phyloP scores from a whole-genome alignment of 2,329 filamentous ascomycete species.

The Diplodia intermedia region DNA sequence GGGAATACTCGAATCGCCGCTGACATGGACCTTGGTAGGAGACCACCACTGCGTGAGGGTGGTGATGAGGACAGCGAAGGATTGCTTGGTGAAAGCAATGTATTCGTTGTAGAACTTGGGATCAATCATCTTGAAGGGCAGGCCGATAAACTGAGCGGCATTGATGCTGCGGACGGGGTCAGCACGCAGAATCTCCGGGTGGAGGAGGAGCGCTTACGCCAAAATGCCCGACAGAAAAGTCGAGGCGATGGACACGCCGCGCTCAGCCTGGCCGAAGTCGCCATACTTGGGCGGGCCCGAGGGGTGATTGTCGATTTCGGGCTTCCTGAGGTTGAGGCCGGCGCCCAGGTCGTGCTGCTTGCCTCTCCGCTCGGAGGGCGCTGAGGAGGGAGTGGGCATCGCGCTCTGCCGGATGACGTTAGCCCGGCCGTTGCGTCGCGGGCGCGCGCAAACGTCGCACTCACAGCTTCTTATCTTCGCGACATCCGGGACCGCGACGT shows the following conservation, averaged over 20 bases:
- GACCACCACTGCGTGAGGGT: constrained; percentile 87
- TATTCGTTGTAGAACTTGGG: constrained; percentile 82
- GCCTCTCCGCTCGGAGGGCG: constrained; percentile 39
- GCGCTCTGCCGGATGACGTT: constrained; percentile 1
- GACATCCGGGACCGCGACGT: neutral
- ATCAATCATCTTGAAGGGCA: constrained; percentile 77
- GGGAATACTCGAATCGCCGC: constrained; percentile 79
- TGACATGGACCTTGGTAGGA: constrained; percentile 82
- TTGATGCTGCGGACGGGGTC: constrained; percentile 53
- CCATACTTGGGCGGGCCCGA: constrained; percentile 56
- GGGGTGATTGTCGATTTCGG: constrained; percentile 51
- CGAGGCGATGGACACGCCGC: constrained; percentile 58
- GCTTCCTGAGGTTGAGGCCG: constrained; percentile 53
- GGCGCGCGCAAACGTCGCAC: neutral
- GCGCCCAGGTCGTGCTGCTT: constrained; percentile 50
- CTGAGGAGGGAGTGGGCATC: constrained; percentile 23
- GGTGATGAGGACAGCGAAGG: constrained; percentile 78
- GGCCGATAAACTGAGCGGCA: constrained; percentile 76
- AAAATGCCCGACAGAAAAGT: constrained; percentile 59
- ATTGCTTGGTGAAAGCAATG: constrained; percentile 86
- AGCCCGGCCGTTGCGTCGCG: constrained; percentile 1
- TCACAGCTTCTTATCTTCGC: neutral
- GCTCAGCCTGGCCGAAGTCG: constrained; percentile 56
- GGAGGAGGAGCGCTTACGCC: constrained; percentile 45
- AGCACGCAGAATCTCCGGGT: neutral